Conservation (phyloP, 495 filamentous ascomycete species). For the Aspergillus avenaceus region DNA sequence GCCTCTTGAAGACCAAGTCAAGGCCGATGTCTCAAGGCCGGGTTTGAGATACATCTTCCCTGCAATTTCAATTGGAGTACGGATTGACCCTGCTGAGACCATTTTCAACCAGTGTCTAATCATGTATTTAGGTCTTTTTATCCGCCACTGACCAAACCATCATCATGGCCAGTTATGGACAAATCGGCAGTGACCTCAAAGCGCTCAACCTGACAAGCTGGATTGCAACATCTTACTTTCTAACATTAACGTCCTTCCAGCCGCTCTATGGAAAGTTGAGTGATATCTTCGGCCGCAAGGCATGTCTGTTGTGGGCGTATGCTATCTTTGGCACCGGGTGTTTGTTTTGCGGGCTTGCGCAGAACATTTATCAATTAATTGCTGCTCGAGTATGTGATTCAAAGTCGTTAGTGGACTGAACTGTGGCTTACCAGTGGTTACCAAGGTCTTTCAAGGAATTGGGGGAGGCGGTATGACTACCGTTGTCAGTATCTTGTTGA, state of each 20-base stretch:
- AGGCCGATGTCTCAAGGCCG: conserved; percentile 26
- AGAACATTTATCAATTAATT: conserved; percentile 66
- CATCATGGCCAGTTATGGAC: conserved; percentile 73
- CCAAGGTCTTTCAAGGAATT: conserved; percentile 61
- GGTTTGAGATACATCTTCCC: conserved; percentile 46
- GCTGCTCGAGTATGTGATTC: conserved; percentile 48
- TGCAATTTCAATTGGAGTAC: conserved; percentile 50
- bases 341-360: conserved; percentile 67
- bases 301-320: conserved; percentile 69
- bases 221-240: conserved; percentile 76
- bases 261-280: conserved; percentile 73
- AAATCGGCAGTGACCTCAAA: conserved; percentile 75
- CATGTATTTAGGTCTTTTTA: conserved; percentile 53
- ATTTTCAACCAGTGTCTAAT: not conserved
- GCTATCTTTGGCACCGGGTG: conserved; percentile 70
- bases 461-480: conserved; percentile 86
- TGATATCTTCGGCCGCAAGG: conserved; percentile 82
- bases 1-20: conserved; percentile 12
- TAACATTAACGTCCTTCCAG: conserved; percentile 76
- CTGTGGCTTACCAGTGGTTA: not conserved
- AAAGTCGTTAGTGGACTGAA: not conserved
- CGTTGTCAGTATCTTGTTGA: conserved; percentile 72
- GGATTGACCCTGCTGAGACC: conserved; percentile 3
- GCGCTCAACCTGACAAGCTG: conserved; percentile 77
- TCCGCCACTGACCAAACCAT: conserved; percentile 78